Evolutionary conservation across 257 asterid genomes (phyloP).

Genomic region (Craterostigma plantagineum): DNA sequence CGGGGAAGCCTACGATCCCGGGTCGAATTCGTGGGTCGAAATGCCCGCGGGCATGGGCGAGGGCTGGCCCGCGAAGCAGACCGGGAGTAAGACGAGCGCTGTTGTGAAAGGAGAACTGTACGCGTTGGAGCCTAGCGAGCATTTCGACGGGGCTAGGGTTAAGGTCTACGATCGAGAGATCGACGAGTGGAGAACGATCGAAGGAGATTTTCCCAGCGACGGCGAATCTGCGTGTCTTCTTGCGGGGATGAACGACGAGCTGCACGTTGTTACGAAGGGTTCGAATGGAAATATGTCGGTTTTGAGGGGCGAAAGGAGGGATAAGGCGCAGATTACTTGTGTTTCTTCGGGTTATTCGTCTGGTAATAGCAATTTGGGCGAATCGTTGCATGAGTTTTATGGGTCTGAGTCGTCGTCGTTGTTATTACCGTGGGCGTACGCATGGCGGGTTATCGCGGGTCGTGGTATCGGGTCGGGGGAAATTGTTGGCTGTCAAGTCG

Average conservation of each 20-base stretch:
- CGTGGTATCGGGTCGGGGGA: conserved; percentile 47
- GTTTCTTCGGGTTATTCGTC: conserved; percentile 23
- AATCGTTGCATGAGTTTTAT: conserved; percentile 21
- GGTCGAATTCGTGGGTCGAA: conserved; percentile 64
- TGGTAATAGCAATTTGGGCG: conserved; percentile 14
- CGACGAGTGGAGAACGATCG: conserved; percentile 66
- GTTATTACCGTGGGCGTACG: conserved; percentile 11
- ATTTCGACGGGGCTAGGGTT: conserved; percentile 60
- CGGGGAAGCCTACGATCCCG: conserved; percentile 89
- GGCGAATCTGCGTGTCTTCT: conserved; percentile 68
- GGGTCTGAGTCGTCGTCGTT: conserved; percentile 20
- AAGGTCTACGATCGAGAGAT: conserved; percentile 63
- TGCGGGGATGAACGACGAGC: conserved; percentile 60
- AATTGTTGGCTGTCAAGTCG: conserved; percentile 70
- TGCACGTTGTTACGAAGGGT: conserved; percentile 68
- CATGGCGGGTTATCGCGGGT: conserved; percentile 43
- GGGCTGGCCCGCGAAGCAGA: conserved; percentile 99
- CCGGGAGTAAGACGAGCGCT: conserved; percentile 72
- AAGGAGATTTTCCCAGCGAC: conserved; percentile 60
- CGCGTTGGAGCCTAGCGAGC: conserved; percentile 66
- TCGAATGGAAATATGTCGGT: conserved; percentile 34
- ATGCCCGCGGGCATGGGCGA: conserved; percentile 95
- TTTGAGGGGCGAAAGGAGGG: conserved; percentile 47
- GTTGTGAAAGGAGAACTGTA: conserved; percentile 67
- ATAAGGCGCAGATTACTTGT: conserved; percentile 12